These are phyloP conservation scores for Salix viminalis DNA, from an alignment of 345 rosid genomes.

Conservation along the genomic window DNA sequence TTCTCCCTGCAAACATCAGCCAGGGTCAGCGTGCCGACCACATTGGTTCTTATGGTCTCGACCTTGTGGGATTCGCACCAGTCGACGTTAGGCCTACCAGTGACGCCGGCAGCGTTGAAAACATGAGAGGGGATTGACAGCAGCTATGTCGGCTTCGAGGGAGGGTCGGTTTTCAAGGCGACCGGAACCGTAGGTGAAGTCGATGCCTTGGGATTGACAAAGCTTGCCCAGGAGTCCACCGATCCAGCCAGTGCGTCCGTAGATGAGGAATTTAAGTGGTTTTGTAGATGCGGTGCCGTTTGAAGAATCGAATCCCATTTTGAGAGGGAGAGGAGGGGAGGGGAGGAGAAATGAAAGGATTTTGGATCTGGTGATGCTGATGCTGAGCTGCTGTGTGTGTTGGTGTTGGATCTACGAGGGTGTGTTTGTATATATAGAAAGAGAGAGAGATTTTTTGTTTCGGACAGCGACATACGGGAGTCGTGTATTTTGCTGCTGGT, in stretches of 20 bases:
- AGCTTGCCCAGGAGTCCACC: conserved; percentile 79
- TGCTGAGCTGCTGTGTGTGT: background rate
- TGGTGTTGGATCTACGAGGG: background rate
- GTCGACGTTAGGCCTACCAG: conserved; percentile 89
- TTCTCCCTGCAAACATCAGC: conserved; percentile 80
- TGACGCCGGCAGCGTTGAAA: conserved; percentile 92
- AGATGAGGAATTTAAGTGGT: conserved; percentile 69
- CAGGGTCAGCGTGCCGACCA: conserved; percentile 75
- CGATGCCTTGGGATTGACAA: conserved; percentile 60
- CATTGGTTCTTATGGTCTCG: conserved; percentile 84
- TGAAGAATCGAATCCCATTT: conserved; percentile 49
- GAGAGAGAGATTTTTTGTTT: background rate
- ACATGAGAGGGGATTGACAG: conserved; percentile 68
- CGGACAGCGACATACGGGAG: background rate
- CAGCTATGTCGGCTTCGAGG: conserved; percentile 55
- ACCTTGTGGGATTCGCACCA: conserved; percentile 96
- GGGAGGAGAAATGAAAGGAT: background rate
- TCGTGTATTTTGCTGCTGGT: no score
- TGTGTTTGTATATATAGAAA: background rate
- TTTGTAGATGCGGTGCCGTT: conserved; percentile 39
- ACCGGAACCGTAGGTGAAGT: conserved; percentile 67
- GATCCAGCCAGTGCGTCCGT: conserved; percentile 93
- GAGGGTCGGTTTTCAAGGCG: conserved; percentile 75
- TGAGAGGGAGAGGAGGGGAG: background rate
- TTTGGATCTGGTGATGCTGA: conserved; percentile 6